Conservation (phyloP, 768 basidiomycete species). For the Leccinum fibrillosum region DNA sequence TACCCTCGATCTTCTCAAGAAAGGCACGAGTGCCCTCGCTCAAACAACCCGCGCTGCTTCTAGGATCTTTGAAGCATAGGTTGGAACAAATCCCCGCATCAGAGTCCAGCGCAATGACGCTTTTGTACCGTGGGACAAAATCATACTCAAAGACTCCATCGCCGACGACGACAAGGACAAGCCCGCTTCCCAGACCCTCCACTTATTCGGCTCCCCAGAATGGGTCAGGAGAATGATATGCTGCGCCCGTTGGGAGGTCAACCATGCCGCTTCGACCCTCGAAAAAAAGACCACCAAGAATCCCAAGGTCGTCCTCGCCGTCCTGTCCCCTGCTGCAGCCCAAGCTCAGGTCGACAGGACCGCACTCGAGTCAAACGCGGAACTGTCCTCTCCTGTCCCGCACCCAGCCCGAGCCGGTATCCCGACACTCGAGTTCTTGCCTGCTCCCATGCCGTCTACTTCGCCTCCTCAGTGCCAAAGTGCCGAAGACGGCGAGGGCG, state of each 20-base stretch:
- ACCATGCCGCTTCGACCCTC: slow-evolving; percentile 42
- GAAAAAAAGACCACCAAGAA: slow-evolving; percentile 21
- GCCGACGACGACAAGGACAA: slow-evolving; percentile 24
- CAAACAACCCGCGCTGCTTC: slow-evolving; percentile 85
- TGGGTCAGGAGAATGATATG: slow-evolving; percentile 85
- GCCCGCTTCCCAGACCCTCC: neutral
- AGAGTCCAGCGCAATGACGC: slow-evolving; percentile 81
- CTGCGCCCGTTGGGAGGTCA: slow-evolving; percentile 73
- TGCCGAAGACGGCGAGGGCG: slow-evolving; percentile 34
- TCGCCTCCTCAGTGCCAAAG: slow-evolving; percentile 19
- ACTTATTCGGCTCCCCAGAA: slow-evolving; percentile 34
- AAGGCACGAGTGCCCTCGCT: slow-evolving; percentile 75
- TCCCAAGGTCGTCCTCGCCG: slow-evolving; percentile 61
- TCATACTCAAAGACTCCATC: slow-evolving; percentile 46
- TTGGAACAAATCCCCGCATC: slow-evolving; percentile 78
- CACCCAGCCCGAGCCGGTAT: slow-evolving; percentile 56
- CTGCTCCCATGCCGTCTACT: slow-evolving; percentile 25
- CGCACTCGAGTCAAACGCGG: slow-evolving; percentile 15
- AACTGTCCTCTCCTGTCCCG: slow-evolving; percentile 53
- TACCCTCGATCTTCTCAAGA: slow-evolving; percentile 88
- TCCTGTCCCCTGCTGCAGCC: slow-evolving; percentile 37
- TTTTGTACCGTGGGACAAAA: slow-evolving; percentile 77
- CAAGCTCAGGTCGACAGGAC: slow-evolving; percentile 26
- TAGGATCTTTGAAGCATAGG: slow-evolving; percentile 83
- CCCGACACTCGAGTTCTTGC: slow-evolving; percentile 37